Evolutionary conservation across 768 basidiomycete genomes (phyloP).

Genomic region (Tulasnella sp.): DNA sequence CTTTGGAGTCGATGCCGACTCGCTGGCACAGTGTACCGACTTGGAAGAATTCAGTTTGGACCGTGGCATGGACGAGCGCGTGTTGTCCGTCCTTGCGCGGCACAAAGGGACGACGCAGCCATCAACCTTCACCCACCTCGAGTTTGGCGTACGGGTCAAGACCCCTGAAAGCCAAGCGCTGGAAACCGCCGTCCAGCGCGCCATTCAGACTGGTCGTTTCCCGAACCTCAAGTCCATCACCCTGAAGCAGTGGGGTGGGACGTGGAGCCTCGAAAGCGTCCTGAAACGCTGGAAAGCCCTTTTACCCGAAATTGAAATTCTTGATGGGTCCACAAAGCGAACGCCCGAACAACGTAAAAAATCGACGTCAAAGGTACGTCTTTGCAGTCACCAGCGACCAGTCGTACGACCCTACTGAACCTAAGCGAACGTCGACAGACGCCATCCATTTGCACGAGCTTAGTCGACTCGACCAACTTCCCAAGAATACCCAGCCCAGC

Average conservation of each 20-base stretch:
- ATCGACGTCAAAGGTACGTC: slow-evolving; percentile 12
- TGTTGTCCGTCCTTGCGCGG: background rate
- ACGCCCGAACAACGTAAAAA: slow-evolving; percentile 13
- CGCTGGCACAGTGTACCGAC: background rate
- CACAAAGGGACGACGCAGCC: background rate
- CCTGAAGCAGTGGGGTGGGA: slow-evolving; percentile 12
- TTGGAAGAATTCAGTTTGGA: slow-evolving; percentile 18
- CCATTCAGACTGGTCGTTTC: background rate
- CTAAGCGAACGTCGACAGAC: background rate
- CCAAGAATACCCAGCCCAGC: background rate
- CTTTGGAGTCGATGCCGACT: background rate
- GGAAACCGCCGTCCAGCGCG: background rate
- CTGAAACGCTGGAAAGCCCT: slow-evolving; percentile 12
- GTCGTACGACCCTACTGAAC: background rate
- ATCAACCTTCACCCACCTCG: slow-evolving; percentile 4
- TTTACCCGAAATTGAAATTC: background rate
- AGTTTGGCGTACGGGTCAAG: slow-evolving; percentile 1
- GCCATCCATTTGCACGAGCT: background rate
- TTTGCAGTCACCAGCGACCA: background rate
- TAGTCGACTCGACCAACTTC: slow-evolving; percentile 17
- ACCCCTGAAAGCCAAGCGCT: background rate
- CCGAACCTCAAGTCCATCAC: slow-evolving; percentile 13
- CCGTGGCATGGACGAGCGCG: slow-evolving; percentile 8
- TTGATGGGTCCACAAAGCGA: slow-evolving; percentile 8
- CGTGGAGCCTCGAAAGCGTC: slow-evolving; percentile 12